A percentile compares a stretch with the other conserved stretches of the same genome.
phyloP scores from a whole-genome alignment of 192 early-diverging fungal species.

The Podila horticola region DNA sequence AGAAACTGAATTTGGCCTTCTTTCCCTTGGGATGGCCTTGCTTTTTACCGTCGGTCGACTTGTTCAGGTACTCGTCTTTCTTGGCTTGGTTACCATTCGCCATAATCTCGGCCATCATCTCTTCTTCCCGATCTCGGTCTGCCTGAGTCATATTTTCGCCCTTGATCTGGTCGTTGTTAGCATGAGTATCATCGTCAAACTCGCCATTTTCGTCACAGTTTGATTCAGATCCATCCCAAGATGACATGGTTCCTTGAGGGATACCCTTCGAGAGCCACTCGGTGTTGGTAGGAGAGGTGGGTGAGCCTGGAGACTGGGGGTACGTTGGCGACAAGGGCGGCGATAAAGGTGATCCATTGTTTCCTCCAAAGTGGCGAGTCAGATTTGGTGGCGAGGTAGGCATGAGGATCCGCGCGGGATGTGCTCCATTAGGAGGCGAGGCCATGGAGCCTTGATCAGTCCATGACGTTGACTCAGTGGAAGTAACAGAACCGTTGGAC shows the following conservation, averaged over 20 bases:
- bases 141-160: constrained; percentile 32
- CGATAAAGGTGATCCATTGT: constrained; percentile 4
- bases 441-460: not conserved
- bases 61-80: constrained; percentile 38
- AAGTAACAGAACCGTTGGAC: constrained; percentile 14
- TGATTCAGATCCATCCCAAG: constrained; percentile 24
- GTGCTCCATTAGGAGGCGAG: not conserved
- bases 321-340: constrained; percentile 32
- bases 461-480: constrained; percentile 10
- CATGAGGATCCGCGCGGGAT: constrained; percentile 4
- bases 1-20: constrained; percentile 32
- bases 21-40: constrained; percentile 17
- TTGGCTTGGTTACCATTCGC: constrained; percentile 33
- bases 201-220: constrained; percentile 13
- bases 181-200: constrained; percentile 3
- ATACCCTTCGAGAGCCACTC: constrained; percentile 16
- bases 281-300: constrained; percentile 3
- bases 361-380: constrained; percentile 5
- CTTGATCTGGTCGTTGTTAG: constrained; percentile 6
- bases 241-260: constrained; percentile 2
- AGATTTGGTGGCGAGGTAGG: constrained; percentile 44
- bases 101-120: constrained; percentile 42
- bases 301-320: constrained; percentile 11
- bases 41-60: not conserved
- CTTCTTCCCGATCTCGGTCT: constrained; percentile 35